A percentile compares a stretch with the other conserved stretches of the same genome.
These are phyloP conservation scores for Volvariella surrecta DNA, from an alignment of 1,284 basidiomycete genomes.

Conservation along the genomic window DNA sequence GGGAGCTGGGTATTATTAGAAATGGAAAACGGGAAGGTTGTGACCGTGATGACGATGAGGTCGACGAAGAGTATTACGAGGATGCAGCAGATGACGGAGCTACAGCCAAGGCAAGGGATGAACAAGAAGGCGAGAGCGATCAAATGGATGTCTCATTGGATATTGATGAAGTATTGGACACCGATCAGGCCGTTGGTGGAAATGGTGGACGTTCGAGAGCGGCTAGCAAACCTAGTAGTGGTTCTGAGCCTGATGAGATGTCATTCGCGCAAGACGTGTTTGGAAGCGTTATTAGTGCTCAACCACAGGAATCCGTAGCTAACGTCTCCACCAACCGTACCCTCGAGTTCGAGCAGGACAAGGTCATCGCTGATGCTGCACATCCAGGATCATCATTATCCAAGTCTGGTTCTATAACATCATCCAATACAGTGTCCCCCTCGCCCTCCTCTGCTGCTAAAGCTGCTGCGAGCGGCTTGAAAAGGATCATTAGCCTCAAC, in stretches of 20 bases:
- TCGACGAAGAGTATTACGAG: constrained; percentile 15
- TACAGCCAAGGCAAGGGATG: constrained; percentile 10
- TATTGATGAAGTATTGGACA: constrained; percentile 8
- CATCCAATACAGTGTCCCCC: background rate
- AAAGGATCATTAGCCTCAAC: constrained; percentile 23
- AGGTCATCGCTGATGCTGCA: too few relatives aligned
- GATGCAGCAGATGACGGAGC: constrained; percentile 10
- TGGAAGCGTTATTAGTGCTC: too few relatives aligned
- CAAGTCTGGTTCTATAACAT: too few relatives aligned
- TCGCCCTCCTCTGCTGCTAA: constrained; percentile 1
- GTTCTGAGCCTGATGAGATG: too few relatives aligned
- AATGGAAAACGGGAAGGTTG: background rate
- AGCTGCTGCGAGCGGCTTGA: constrained; percentile 16
- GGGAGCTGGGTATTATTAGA: constrained; percentile 4
- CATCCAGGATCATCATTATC: too few relatives aligned
- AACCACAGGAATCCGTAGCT: too few relatives aligned
- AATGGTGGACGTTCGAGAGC: too few relatives aligned
- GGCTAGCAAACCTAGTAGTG: too few relatives aligned
- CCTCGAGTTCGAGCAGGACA: constrained; percentile 1
- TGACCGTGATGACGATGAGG: constrained; percentile 23
- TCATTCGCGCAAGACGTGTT: too few relatives aligned
- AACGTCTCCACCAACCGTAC: background rate
- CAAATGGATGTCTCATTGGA: constrained; percentile 4
- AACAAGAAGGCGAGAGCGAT: background rate
- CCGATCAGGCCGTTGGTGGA: background rate